Evolutionary conservation across 257 asterid genomes (phyloP), one percentile per base, ranked within the genome.

Genomic region (Nicotiana obtusifolia): DNA sequence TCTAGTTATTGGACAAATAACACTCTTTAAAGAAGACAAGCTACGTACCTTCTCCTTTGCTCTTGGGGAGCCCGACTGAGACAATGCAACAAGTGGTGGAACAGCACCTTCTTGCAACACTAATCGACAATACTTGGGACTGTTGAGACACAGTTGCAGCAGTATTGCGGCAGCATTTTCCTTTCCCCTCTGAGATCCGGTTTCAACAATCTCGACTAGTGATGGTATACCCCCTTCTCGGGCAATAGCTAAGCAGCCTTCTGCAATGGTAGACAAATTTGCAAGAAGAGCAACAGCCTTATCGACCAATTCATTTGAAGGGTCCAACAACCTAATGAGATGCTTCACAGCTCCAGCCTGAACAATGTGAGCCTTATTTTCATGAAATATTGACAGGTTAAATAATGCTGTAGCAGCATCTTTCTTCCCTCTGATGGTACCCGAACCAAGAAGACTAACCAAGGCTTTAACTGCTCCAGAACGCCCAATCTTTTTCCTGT

Each of bases 61-160:
- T 88, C 99, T 88, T 20, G 91, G 88, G 78, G 98, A 91, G 35
- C 99, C 99, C 4, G 94, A 88, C 85, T 91, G 99, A 35, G 99
- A 91, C 86, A 96, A 86, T 7, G 97, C 94, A 4, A 96, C 98
- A 10, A 96, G 97, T 67, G 99, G 97, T 10, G 99, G 99, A 77
- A 96, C 98, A 22, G 97, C 99, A 37, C 99, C 99, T 89, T 96
- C 99, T 84, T 91, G 97, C 90, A 96, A 84, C 83, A 96, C 93
- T 76, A 90, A 90, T 80, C 91, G 90, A 82, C 98, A 91, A 81
- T 88, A 86, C 87, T 91, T 91, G 30, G 90, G 17, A 84, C 90
- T 94, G 84, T 83, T 90, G 68, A 93, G 82, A 86, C 98, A 96
- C 78, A 96, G 83, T 83, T 96, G 99, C 90, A 96, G 87, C 49